Evolutionary conservation across 768 basidiomycete genomes (phyloP).

Genomic region (Suillus clintonianus): DNA sequence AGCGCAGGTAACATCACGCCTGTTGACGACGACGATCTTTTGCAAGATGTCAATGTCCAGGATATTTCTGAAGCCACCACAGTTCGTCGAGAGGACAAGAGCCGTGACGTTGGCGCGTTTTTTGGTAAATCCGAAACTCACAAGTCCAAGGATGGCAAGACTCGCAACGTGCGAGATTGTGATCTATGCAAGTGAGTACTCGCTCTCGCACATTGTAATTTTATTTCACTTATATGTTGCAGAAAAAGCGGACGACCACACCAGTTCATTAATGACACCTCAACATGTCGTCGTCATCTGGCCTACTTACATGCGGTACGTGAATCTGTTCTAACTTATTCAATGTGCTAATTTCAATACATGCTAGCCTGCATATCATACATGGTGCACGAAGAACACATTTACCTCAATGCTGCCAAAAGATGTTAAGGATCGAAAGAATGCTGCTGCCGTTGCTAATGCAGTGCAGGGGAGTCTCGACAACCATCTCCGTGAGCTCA

Average conservation of each 20-base stretch:
- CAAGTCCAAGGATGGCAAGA: neutral
- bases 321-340: neutral
- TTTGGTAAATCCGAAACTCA: neutral
- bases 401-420: constrained; percentile 33
- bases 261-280: neutral
- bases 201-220: neutral
- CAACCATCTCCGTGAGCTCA: constrained; percentile 20
- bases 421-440: constrained; percentile 23
- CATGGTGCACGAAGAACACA: constrained; percentile 27
- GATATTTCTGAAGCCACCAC: neutral
- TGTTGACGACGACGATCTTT: constrained; percentile 12
- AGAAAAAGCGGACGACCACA: neutral
- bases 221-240: neutral
- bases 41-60: constrained; percentile 15
- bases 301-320: neutral
- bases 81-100: neutral
- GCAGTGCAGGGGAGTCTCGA: constrained; percentile 24
- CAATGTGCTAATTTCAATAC: neutral
- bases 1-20: too few relatives aligned
- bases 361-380: constrained; percentile 21
- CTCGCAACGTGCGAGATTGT: neutral
- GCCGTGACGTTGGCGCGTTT: neutral
- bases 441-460: neutral
- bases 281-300: constrained; percentile 3
- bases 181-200: constrained; percentile 2